Conservation (phyloP, 306 rosid genomes). For the Parietaria judaica region DNA sequence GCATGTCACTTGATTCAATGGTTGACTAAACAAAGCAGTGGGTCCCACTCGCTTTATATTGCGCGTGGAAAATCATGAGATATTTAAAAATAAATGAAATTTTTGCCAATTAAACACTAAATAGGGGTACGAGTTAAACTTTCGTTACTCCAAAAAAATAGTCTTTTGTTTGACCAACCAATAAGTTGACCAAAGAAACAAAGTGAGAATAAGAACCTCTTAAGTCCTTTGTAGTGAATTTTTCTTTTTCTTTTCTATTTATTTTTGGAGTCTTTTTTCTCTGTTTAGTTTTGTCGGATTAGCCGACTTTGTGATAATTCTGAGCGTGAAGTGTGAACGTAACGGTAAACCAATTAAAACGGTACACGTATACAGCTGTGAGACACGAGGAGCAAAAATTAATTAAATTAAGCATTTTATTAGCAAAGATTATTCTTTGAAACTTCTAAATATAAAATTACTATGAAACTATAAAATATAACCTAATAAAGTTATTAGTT, state of each 20-base stretch:
- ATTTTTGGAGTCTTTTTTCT: background rate
- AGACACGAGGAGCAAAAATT: no score
- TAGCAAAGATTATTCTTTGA: no score
- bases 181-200: constrained; percentile 10
- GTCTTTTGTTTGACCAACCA: constrained; percentile 2
- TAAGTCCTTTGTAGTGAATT: no score
- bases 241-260: background rate
- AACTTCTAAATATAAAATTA: no score
- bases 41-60: constrained; percentile 19
- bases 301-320: background rate
- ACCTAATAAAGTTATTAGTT: background rate
- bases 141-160: background rate
- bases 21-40: constrained; percentile 25
- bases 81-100: background rate
- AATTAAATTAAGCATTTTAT: no score
- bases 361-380: background rate
- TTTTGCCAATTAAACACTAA: background rate
- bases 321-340: constrained; percentile 2
- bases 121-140: background rate
- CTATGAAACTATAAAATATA: no score
- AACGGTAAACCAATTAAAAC: background rate
- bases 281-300: background rate
- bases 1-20: constrained; percentile 17
- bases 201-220: no score
- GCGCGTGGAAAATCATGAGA: constrained; percentile 13